Conservation (phyloP, 1,284 basidiomycete species). For the Malassezia equina region DNA sequence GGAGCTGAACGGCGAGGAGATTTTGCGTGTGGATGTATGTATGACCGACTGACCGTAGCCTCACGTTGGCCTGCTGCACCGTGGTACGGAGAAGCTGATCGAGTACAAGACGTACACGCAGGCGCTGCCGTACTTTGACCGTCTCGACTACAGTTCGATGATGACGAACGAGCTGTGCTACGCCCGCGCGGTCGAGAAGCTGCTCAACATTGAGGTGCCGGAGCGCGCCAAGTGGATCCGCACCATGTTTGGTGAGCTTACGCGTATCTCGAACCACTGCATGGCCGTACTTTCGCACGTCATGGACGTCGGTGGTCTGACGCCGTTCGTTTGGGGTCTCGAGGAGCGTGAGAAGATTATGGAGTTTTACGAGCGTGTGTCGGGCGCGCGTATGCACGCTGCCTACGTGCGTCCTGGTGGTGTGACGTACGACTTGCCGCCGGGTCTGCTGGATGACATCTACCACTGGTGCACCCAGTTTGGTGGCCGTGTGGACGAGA, state of each 20-base stretch:
- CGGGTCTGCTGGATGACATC: conserved; percentile 91
- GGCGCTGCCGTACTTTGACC: conserved; percentile 97
- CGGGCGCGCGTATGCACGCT: conserved; percentile 88
- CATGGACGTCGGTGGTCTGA: conserved; percentile 74
- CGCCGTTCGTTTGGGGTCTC: conserved; percentile 98
- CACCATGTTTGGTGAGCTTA: conserved; percentile 93
- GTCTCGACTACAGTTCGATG: conserved; percentile 98
- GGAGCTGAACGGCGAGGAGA: conserved; percentile 83
- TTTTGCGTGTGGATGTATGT: conserved; percentile 36
- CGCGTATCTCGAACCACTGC: conserved; percentile 87
- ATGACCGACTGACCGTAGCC: conserved; percentile 49
- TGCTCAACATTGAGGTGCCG: conserved; percentile 97
- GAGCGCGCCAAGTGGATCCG: conserved; percentile 98
- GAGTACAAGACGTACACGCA: conserved; percentile 99
- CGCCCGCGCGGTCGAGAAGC: conserved; percentile 91
- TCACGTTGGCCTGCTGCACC: conserved; percentile 89
- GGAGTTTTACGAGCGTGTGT: conserved; percentile 99
- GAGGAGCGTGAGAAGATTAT: conserved; percentile 99
- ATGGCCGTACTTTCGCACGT: conserved; percentile 90
- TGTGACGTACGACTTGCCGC: conserved; percentile 93
- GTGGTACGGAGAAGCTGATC: conserved; percentile 96
- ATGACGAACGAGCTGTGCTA: conserved; percentile 62
- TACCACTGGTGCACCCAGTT: conserved; percentile 97
- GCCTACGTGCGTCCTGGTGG: conserved; percentile 98
- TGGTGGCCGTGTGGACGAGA: conserved; percentile 78